These are phyloP conservation scores for Clitopilus hobsonii DNA, from an alignment of 768 basidiomycete genomes.

Conservation along the genomic window DNA sequence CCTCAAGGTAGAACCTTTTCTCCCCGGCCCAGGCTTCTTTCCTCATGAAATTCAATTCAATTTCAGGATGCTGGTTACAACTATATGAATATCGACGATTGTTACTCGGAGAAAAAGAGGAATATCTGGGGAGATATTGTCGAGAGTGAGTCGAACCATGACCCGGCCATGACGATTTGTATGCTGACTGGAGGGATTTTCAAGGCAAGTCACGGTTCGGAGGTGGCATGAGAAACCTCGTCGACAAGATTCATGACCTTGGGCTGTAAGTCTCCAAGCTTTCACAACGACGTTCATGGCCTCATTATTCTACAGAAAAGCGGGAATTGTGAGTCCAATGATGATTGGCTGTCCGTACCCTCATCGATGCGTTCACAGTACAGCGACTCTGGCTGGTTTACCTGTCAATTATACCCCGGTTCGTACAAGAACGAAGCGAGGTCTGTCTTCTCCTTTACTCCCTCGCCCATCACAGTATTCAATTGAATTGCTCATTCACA, in stretches of 20 bases:
- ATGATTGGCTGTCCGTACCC: background rate
- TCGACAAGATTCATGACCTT: constrained; percentile 48
- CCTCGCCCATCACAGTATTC: too few species aligned
- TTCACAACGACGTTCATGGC: background rate
- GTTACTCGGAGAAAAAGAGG: constrained; percentile 55
- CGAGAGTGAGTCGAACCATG: constrained; percentile 43
- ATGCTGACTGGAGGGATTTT: background rate
- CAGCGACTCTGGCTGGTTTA: constrained; percentile 63
- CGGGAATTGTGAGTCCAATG: constrained; percentile 29
- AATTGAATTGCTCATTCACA: constrained; percentile 16
- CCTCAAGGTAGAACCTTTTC: constrained; percentile 31
- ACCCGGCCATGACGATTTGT: background rate
- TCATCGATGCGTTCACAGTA: constrained; percentile 28
- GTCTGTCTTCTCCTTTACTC: background rate
- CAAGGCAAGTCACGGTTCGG: constrained; percentile 49
- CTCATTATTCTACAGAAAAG: constrained; percentile 22
- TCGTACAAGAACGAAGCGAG: constrained; percentile 50
- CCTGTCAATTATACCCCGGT: constrained; percentile 63
- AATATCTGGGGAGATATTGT: constrained; percentile 46
- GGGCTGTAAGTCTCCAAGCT: constrained; percentile 41
- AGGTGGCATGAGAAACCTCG: constrained; percentile 52
- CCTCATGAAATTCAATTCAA: background rate
- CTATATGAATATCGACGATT: constrained; percentile 62
- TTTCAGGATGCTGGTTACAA: constrained; percentile 52
- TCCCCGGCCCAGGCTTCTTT: background rate